phyloP scores from a whole-genome alignment of 139 green algal species.

The Volvox africanus region DNA sequence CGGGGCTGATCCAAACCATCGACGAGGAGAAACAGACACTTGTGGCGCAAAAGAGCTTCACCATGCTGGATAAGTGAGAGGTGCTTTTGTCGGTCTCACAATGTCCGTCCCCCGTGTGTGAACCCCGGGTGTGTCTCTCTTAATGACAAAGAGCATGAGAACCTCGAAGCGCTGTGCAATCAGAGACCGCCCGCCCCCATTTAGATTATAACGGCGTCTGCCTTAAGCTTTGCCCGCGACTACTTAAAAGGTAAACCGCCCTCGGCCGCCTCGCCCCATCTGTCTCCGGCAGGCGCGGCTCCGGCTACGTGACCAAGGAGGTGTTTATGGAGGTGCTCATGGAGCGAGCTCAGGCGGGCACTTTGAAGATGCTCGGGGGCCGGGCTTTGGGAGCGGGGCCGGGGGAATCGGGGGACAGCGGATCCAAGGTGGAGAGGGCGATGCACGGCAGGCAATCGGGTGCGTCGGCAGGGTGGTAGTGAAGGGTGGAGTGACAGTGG shows the following conservation, averaged over 20 bases:
- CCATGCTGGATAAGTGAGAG: constrained; percentile 47
- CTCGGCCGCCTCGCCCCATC: neutral
- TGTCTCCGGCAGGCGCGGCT: constrained; percentile 18
- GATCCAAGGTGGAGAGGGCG: constrained; percentile 7
- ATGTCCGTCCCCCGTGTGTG: too few relatives aligned
- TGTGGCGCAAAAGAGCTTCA: constrained; percentile 52
- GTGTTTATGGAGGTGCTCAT: constrained; percentile 57
- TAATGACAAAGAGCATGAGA: too few relatives aligned
- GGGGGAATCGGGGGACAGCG: neutral
- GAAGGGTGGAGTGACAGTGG: neutral
- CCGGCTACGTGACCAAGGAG: constrained; percentile 58
- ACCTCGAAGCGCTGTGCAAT: too few relatives aligned
- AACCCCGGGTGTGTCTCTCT: too few relatives aligned
- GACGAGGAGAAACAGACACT: constrained; percentile 53
- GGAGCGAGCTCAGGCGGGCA: constrained; percentile 14
- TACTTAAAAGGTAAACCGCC: neutral
- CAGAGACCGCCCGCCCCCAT: too few relatives aligned
- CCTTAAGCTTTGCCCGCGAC: too few relatives aligned
- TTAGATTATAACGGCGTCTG: too few relatives aligned
- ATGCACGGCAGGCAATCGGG: constrained; percentile 16
- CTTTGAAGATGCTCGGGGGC: neutral
- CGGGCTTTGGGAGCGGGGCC: too few relatives aligned
- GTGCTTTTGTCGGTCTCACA: too few relatives aligned
- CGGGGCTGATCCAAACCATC: constrained; percentile 62
- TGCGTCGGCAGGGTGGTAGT: neutral